Percentiles rank a stretch among this genome's conserved stretches.
These are phyloP conservation scores for Catharanthus roseus DNA, from an alignment of 257 asterid species.

Conservation along the genomic window DNA sequence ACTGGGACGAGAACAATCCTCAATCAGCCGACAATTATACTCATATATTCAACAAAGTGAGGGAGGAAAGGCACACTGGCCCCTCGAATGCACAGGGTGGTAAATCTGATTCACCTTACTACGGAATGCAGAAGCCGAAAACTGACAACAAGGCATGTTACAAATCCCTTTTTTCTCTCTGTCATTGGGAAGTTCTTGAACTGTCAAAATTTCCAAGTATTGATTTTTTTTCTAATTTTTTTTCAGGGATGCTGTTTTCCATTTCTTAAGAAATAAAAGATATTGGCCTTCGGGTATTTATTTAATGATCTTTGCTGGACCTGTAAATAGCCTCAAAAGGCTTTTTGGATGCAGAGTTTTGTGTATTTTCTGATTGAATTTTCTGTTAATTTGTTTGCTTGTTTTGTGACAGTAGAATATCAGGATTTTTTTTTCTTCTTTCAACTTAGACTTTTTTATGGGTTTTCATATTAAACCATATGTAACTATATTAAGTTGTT, in stretches of 20 bases:
- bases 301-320: background rate
- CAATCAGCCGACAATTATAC: slow-evolving; percentile 74
- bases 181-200: background rate
- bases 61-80: slow-evolving; percentile 45
- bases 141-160: slow-evolving; percentile 35
- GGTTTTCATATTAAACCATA: background rate
- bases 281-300: background rate
- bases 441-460: background rate
- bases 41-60: slow-evolving; percentile 54
- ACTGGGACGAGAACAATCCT: slow-evolving; percentile 74
- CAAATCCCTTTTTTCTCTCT: background rate
- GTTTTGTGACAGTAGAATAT: slow-evolving; percentile 11
- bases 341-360: slow-evolving; percentile 2
- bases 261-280: slow-evolving; percentile 19
- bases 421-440: background rate
- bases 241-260: slow-evolving; percentile 30
- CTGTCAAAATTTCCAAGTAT: no score
- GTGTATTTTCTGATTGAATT: background rate
- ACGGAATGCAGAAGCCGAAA: slow-evolving; percentile 20
- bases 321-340: slow-evolving; percentile 18
- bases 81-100: slow-evolving; percentile 40
- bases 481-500: background rate
- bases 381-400: slow-evolving; percentile 2
- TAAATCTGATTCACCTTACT: slow-evolving; percentile 29
- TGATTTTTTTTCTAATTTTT: no score